Evolutionary conservation across 805 yeast species (phyloP), one percentile per base, ranked within the genome.

Genomic region (Hanseniaspora clermontiae): DNA sequence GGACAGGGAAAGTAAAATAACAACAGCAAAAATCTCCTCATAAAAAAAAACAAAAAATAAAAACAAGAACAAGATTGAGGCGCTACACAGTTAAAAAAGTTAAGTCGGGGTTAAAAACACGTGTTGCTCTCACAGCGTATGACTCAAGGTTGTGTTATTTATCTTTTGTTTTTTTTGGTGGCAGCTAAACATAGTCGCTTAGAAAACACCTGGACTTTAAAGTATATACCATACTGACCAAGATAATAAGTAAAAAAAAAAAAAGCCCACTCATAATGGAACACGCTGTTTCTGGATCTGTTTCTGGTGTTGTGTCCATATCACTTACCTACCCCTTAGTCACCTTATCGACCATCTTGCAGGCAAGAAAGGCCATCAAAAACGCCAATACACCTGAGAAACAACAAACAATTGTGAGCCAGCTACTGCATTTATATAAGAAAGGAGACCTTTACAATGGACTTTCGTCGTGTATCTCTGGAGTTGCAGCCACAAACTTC

Each of bases 211-310:
- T 10, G 14, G 7, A 34, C 2, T 11, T 34, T 34, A 42, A 42
- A 24, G 27, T 24, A 4, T 24, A 5, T 24, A 24, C 3, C 27
- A 24, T 3, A 24, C 27, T 24, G 3, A 5, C 27, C 27, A 24
- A 5, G 27, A 24, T n/a, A 24, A 24, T 5, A 24, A n/a, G n/a
- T 24, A 24, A 24, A 24, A 24, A 24, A 4, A 24, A 24, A 24
- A 3, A 24, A 24, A 3, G 5, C 3, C 27, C 27, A 24, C 27
- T 24, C 5, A 24, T 24, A 2, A 53, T 86, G 39, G 88, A 93
- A 14, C 96, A 90, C 66, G 96, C 96, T n/a, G 69, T 90, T 11
- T 85, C 96, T 6, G 97, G 97, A 11, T 95, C 96, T 38, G 83
- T 90, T 7, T 95, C 96, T 31, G 97, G 97, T 14, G 89, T 91